Percentiles rank a stretch among this genome's conserved stretches.
Evolutionary conservation across 2,329 filamentous ascomycete species (phyloP).

Genomic region (Plectosphaerella plurivora): DNA sequence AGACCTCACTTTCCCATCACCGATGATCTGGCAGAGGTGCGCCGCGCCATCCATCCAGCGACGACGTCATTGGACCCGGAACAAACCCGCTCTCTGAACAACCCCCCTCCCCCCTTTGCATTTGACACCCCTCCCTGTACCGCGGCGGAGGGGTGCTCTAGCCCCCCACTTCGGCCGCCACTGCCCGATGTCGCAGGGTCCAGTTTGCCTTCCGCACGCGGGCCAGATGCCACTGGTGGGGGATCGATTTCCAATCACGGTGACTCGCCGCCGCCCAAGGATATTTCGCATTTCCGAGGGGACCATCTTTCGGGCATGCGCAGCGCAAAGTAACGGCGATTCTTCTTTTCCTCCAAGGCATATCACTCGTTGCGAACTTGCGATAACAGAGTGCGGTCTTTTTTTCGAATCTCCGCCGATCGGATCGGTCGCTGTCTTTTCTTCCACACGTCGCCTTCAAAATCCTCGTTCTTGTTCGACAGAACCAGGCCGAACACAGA

Average conservation of each 20-base stretch:
- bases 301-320: neutral
- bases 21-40: constrained; percentile 3
- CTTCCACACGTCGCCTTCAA: neutral
- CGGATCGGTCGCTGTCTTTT: neutral
- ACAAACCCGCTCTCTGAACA: neutral
- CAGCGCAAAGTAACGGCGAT: neutral
- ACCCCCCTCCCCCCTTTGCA: neutral
- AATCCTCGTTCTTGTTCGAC: neutral
- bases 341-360: neutral
- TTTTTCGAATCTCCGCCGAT: neutral
- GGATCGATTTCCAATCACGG: constrained; percentile 13
- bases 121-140: neutral
- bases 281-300: constrained; percentile 11
- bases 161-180: neutral
- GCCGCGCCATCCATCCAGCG: neutral
- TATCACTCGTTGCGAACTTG: neutral
- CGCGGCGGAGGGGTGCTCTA: neutral
- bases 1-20: neutral
- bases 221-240: constrained; percentile 10
- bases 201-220: neutral
- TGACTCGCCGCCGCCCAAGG: neutral
- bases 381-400: constrained; percentile 1
- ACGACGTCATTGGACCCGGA: constrained; percentile 10
- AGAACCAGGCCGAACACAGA: neutral
- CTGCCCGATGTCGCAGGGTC: neutral